These are phyloP conservation scores for Plantago elongata DNA, from an alignment of 257 asterid genomes.

Conservation along the genomic window DNA sequence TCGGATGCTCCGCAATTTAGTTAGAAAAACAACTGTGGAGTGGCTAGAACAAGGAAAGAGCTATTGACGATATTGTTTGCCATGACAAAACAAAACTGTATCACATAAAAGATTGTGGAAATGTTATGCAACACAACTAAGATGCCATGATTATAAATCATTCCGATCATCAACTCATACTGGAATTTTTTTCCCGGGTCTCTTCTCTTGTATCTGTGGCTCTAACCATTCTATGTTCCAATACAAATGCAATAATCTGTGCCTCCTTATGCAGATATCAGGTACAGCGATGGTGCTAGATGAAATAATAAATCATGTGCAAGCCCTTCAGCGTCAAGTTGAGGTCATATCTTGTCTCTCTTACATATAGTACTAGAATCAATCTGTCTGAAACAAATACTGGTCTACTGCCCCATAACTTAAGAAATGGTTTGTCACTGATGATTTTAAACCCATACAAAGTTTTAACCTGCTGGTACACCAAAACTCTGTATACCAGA, in stretches of 20 bases:
- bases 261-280: constrained; percentile 54
- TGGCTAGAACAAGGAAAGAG: background rate
- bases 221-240: too few species aligned
- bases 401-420: too few species aligned
- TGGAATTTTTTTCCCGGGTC: background rate
- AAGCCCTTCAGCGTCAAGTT: constrained; percentile 88
- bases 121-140: background rate
- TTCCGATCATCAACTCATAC: background rate
- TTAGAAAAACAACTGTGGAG: background rate
- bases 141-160: background rate
- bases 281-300: constrained; percentile 98
- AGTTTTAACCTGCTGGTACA: too few species aligned
- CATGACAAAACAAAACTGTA: background rate
- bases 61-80: background rate
- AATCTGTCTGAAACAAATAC: too few species aligned
- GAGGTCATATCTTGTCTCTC: constrained; percentile 50
- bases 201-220: background rate
- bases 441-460: background rate
- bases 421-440: background rate
- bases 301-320: constrained; percentile 96
- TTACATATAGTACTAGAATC: too few species aligned
- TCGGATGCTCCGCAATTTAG: background rate
- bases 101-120: background rate
- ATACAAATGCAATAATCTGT: background rate
- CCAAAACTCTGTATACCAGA: too few species aligned